Conservation (phyloP, 2,329 filamentous ascomycete genomes). For the Ilyonectria sp. region DNA sequence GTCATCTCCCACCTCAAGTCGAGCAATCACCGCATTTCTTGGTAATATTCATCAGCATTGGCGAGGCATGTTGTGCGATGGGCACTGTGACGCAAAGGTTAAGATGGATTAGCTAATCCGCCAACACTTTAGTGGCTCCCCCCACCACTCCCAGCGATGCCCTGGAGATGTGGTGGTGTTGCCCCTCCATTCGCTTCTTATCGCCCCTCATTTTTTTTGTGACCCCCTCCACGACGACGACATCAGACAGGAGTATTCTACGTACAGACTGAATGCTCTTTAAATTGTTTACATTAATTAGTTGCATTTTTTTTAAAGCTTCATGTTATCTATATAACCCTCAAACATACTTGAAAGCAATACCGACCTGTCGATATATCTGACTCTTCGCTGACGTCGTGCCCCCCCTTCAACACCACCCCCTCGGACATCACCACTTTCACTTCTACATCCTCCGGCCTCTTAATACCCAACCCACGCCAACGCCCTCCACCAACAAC, state of each 20-base stretch:
- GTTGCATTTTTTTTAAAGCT: too few species aligned
- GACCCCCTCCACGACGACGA: slow-evolving; percentile 6
- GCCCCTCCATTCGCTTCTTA: slow-evolving; percentile 28
- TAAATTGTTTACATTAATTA: neutral
- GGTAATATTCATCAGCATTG: neutral
- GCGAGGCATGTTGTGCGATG: neutral
- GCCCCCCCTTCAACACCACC: slow-evolving; percentile 4
- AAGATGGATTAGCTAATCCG: slow-evolving; percentile 18
- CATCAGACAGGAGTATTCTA: neutral
- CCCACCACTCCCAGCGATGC: neutral
- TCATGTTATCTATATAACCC: neutral
- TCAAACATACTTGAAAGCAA: neutral
- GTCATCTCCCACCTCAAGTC: too few species aligned
- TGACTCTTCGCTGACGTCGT: neutral
- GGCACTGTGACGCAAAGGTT: neutral
- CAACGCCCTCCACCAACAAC: slow-evolving; percentile 27
- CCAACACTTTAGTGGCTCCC: slow-evolving; percentile 2
- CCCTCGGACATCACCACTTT: slow-evolving; percentile 14
- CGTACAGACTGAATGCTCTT: neutral
- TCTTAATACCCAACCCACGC: slow-evolving; percentile 22
- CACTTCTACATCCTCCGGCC: slow-evolving; percentile 1
- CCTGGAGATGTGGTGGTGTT: slow-evolving; percentile 8
- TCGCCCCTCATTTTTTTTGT: slow-evolving; percentile 28
- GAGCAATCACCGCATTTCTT: too few species aligned
- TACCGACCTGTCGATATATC: neutral